Conservation (phyloP, 805 yeast species). For the Vanderwaltozyma verrucispora region DNA sequence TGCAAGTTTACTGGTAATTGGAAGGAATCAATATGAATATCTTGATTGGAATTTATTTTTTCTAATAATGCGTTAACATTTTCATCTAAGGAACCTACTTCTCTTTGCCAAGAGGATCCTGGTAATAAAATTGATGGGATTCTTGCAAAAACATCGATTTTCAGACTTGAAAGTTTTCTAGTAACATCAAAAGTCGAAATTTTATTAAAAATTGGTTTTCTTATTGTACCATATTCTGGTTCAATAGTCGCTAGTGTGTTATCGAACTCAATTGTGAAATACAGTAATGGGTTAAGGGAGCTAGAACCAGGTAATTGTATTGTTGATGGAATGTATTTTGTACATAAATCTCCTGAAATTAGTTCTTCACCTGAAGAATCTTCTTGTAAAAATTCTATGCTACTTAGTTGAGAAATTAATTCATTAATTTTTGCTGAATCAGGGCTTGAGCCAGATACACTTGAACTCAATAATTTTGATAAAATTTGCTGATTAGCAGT, state of each 20-base stretch:
- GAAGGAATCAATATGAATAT: constrained; percentile 63
- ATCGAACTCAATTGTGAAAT: constrained; percentile 85
- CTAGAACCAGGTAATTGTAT: constrained; percentile 43
- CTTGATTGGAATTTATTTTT: constrained; percentile 38
- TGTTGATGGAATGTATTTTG: constrained; percentile 37
- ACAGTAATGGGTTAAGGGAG: constrained; percentile 58
- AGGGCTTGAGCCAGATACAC: constrained; percentile 22
- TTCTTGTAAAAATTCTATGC: constrained; percentile 14
- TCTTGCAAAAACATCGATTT: constrained; percentile 65
- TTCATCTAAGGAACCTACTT: constrained; percentile 12
- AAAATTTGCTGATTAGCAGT: constrained; percentile 51
- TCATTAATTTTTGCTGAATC: constrained; percentile 11
- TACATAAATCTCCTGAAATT: constrained; percentile 20
- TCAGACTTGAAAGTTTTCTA: constrained; percentile 45
- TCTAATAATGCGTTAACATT: constrained; percentile 17
- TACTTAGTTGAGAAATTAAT: constrained; percentile 13
- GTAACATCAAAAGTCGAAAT: constrained; percentile 85
- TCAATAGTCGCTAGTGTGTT: constrained; percentile 83
- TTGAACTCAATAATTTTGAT: constrained; percentile 49
- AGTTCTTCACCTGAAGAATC: constrained; percentile 26
- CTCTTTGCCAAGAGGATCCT: constrained; percentile 25
- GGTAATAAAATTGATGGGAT: constrained; percentile 55
- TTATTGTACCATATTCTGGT: constrained; percentile 70
- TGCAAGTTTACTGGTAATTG: constrained; percentile 47
- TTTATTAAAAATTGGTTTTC: constrained; percentile 71